phyloP scores from a whole-genome alignment of 164 flowering plant genomes.

The Piper betle region DNA sequence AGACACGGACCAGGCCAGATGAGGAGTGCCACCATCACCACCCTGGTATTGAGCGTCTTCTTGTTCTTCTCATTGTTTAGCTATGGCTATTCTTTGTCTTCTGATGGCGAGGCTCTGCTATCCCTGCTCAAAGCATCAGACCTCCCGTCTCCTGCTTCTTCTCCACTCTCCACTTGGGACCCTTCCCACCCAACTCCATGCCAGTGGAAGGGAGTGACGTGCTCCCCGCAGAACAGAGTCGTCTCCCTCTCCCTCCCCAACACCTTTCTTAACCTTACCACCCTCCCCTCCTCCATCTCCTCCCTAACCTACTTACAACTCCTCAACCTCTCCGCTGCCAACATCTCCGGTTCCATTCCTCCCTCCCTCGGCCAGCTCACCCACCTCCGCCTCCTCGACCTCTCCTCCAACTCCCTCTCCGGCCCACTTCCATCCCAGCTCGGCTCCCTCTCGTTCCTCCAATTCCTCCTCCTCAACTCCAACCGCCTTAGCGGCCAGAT shows the following conservation, averaged over 20 bases:
- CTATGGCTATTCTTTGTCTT: slow-evolving; percentile 33
- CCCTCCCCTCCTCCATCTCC: slow-evolving; percentile 49
- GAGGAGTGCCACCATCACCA: slow-evolving; percentile 8
- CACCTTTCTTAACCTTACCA: slow-evolving; percentile 75
- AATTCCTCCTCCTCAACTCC: slow-evolving; percentile 63
- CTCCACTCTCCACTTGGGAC: slow-evolving; percentile 70
- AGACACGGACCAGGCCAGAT: background rate
- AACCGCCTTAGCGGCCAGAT: slow-evolving; percentile 54
- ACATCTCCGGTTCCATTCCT: slow-evolving; percentile 78
- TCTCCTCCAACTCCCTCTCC: slow-evolving; percentile 63
- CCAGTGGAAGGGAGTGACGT: slow-evolving; percentile 86
- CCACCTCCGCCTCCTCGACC: slow-evolving; percentile 62
- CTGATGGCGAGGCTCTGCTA: slow-evolving; percentile 83
- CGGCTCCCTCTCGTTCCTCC: slow-evolving; percentile 50
- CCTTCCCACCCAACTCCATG: slow-evolving; percentile 68
- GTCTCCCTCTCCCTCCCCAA: slow-evolving; percentile 75
- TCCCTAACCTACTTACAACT: slow-evolving; percentile 81
- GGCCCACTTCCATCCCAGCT: slow-evolving; percentile 64
- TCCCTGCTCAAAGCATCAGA: slow-evolving; percentile 46
- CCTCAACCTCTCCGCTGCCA: slow-evolving; percentile 87
- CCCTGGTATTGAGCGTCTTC: slow-evolving; percentile 7
- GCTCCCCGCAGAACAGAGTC: slow-evolving; percentile 69
- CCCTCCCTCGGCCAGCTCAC: slow-evolving; percentile 50
- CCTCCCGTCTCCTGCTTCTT: slow-evolving; percentile 21
- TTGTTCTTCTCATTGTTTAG: slow-evolving; percentile 5